A percentile compares a stretch with the other conserved stretches of the same genome.
Evolutionary conservation across 2,329 filamentous ascomycete species (phyloP).

Genomic region (Myriosclerotinia scirpicola): DNA sequence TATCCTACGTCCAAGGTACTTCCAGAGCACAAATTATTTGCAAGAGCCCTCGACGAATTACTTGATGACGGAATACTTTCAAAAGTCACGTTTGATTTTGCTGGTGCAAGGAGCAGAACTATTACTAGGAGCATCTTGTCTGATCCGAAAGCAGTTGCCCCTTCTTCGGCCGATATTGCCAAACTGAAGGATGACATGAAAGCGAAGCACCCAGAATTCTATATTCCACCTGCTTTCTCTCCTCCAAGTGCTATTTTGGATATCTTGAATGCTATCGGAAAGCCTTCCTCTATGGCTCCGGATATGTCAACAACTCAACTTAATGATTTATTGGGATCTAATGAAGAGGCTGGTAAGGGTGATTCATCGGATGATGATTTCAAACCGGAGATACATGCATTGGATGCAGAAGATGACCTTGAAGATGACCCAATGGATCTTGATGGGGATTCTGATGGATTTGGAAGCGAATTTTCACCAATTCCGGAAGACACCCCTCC

Average conservation of each 20-base stretch:
- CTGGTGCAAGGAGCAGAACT: conserved; percentile 14
- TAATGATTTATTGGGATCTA: conserved; percentile 11
- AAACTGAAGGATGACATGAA: conserved; percentile 32
- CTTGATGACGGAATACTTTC: conserved; percentile 29
- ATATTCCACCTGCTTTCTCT: conserved; percentile 35
- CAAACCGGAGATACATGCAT: conserved; percentile 1
- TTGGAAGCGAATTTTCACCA: conserved; percentile 14
- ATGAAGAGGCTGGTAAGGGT: background rate
- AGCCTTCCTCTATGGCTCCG: background rate
- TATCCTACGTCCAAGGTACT: conserved; percentile 26
- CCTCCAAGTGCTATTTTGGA: conserved; percentile 30
- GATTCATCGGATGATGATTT: conserved; percentile 23
- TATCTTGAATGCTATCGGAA: conserved; percentile 27
- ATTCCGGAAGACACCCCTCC: background rate
- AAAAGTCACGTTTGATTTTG: conserved; percentile 14
- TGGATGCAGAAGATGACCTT: conserved; percentile 1
- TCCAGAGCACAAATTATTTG: conserved; percentile 35
- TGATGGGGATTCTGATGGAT: conserved; percentile 17
- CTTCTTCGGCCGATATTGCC: conserved; percentile 21
- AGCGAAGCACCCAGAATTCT: conserved; percentile 32
- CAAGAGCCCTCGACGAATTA: conserved; percentile 34
- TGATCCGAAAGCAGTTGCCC: background rate
- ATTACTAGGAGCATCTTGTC: conserved; percentile 18
- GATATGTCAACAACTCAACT: background rate
- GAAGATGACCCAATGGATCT: conserved; percentile 18